These are phyloP conservation scores for Aegilops bicornis DNA, from an alignment of 176 grass and related monocot genomes.

Conservation along the genomic window DNA sequence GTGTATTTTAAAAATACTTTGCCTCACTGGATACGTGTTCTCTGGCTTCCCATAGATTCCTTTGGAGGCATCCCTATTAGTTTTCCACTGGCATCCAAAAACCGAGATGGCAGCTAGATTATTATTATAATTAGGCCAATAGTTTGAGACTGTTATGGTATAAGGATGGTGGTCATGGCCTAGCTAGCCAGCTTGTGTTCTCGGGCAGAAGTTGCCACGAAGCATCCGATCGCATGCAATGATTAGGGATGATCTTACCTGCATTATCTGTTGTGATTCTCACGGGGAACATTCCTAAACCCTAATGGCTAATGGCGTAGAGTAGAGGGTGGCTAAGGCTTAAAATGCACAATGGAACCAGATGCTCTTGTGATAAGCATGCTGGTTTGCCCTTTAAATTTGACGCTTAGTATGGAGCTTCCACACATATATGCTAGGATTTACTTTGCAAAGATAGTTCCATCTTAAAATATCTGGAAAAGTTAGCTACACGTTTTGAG, in stretches of 20 bases:
- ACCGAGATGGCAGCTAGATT: conserved; percentile 42
- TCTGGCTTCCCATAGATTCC: conserved; percentile 44
- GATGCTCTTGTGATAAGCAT: conserved; percentile 19
- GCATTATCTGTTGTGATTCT: conserved; percentile 20
- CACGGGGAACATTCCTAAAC: conserved; percentile 27
- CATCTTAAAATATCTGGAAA: neutral
- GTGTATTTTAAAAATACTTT: conserved; percentile 26
- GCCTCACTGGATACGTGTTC: conserved; percentile 43
- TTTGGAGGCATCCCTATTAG: conserved; percentile 29
- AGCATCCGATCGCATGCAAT: conserved; percentile 3
- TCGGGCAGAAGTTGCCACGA: conserved; percentile 45
- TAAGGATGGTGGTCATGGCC: neutral
- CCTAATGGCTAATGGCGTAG: neutral
- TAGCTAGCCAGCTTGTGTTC: neutral
- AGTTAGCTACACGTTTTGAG: neutral
- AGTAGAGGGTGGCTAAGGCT: neutral
- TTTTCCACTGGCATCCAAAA: conserved; percentile 23
- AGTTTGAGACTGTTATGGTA: conserved; percentile 21
- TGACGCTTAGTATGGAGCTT: neutral
- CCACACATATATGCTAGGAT: neutral
- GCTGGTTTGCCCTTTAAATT: neutral
- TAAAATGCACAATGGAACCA: neutral
- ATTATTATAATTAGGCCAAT: neutral
- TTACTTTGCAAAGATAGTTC: neutral
- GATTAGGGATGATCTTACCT: conserved; percentile 27